Evolutionary conservation across 768 basidiomycete species (phyloP).

Genomic region (Rhodotorula kratochvilovae): DNA sequence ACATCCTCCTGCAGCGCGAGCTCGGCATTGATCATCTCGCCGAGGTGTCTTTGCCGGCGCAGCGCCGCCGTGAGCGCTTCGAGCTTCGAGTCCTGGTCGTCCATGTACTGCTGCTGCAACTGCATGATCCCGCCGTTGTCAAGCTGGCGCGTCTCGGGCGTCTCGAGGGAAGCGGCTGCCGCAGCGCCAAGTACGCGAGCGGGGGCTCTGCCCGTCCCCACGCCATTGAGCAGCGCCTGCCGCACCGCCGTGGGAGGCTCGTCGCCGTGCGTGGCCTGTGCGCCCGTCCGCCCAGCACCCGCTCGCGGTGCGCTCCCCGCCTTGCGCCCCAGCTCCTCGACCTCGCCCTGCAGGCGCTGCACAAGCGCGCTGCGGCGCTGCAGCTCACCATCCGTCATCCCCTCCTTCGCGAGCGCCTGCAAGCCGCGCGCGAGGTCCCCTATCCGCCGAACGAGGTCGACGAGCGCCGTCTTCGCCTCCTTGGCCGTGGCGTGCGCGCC

Average conservation of each 20-base stretch:
- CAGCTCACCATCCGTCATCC: conserved; percentile 87
- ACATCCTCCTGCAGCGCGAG: conserved; percentile 76
- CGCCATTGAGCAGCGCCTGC: conserved; percentile 58
- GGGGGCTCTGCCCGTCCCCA: conserved; percentile 47
- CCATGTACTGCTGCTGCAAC: conserved; percentile 73
- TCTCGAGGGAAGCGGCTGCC: conserved; percentile 56
- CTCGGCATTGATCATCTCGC: conserved; percentile 77
- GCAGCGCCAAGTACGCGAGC: conserved; percentile 69
- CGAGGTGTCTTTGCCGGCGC: conserved; percentile 76
- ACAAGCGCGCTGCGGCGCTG: conserved; percentile 84
- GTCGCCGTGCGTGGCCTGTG: conserved; percentile 7
- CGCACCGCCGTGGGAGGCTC: conserved; percentile 53
- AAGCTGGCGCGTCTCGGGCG: conserved; percentile 76
- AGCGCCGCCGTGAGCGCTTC: conserved; percentile 73
- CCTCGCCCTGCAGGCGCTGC: conserved; percentile 79
- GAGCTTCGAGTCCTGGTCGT: conserved; percentile 78
- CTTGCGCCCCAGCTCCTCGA: conserved; percentile 80
- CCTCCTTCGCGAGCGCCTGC: conserved; percentile 60
- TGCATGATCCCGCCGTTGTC: conserved; percentile 75
- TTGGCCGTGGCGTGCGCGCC: conserved; percentile 75
- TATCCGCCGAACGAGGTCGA: conserved; percentile 69
- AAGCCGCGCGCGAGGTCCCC: conserved; percentile 66
- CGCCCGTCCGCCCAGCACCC: conserved; percentile 17
- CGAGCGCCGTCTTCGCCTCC: conserved; percentile 77
- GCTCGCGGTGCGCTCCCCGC: conserved; percentile 67